phyloP scores from a whole-genome alignment of 805 yeast genomes.

The Kuraishia cidri region DNA sequence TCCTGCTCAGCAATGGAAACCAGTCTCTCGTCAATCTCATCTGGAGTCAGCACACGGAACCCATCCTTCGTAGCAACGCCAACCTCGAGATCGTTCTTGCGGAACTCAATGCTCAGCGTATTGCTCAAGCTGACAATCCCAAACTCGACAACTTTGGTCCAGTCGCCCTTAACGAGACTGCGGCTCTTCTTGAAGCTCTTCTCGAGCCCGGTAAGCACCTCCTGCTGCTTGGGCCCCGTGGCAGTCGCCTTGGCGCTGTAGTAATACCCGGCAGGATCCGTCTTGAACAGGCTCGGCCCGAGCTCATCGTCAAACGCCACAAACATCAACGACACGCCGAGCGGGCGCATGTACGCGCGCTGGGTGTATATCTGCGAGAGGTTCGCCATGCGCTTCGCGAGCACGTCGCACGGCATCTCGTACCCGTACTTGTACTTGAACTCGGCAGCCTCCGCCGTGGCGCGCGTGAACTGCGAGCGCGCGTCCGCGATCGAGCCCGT shows the following conservation, averaged over 20 bases:
- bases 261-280: conserved; percentile 97
- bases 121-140: conserved; percentile 82
- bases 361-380: conserved; percentile 93
- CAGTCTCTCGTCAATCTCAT: conserved; percentile 90
- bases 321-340: conserved; percentile 89
- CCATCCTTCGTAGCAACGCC: conserved; percentile 75
- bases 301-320: conserved; percentile 80
- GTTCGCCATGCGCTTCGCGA: conserved; percentile 94
- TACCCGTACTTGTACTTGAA: conserved; percentile 91
- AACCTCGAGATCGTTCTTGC: conserved; percentile 87
- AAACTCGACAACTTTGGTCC: conserved; percentile 84
- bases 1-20: conserved; percentile 96
- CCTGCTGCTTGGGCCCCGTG: conserved; percentile 97
- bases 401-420: conserved; percentile 90
- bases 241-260: conserved; percentile 88
- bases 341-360: conserved; percentile 97
- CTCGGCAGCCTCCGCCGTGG: conserved; percentile 93
- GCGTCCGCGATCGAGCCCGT: conserved; percentile 98
- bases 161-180: conserved; percentile 64
- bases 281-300: conserved; percentile 86
- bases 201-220: conserved; percentile 82
- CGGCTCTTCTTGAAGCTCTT: conserved; percentile 71
- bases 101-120: conserved; percentile 85
- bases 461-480: conserved; percentile 80
- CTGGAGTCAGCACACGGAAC: conserved; percentile 67